Base-by-base conservation (phyloP, 495 filamentous ascomycete species). In the Aspergillus affinis region DNA sequence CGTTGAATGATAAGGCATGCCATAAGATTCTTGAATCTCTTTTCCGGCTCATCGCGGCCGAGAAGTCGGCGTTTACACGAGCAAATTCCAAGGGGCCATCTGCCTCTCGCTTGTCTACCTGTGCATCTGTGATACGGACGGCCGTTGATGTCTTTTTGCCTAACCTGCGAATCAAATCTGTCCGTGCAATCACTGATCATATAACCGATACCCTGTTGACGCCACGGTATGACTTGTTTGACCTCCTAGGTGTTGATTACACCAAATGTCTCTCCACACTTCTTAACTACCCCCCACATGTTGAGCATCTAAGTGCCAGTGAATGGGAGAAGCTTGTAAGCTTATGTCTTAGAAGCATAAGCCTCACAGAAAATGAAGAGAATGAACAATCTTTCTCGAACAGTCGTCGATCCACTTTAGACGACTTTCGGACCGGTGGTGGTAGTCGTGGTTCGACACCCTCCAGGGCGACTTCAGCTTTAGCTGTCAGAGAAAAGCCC, bases 21-120 rank as follows among this genome's bases (percentile, higher is more conserved):
- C 90, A 95, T 65, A 82, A 82, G 51, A 86, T 97, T 27, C 92
- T 88, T 61, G 92, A 97, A 66, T 83, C 84, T 0, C 74, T 98
- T 17, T 97, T 97, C 66, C 77, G 81, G 44, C 86, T 84, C 61
- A 75, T 85, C 8, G 77, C 86, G 19, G 66, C 76, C 12, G 92
- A 97, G 59, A 89, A 87, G 66, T 78, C 86, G 26, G 60, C 75
- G 21, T 90, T 86, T 65, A 81, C 85, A 53, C 78, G 78, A 57
- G 81, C 84, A 27, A 82, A 69, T 47, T 73, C 73, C 51, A 81
- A 72, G 53, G 78, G 71, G 60, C 67, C 71, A 6, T 77, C 83
- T 46, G 71, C 76, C 27, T 71, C 77, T 13, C 84, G 90, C 29
- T 81, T 98, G 15, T 82, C 84, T 58, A 72, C 82, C 64, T 90